These are phyloP conservation scores for Chloranthus sessilifolius DNA, from an alignment of 164 flowering plant genomes.

Conservation along the genomic window DNA sequence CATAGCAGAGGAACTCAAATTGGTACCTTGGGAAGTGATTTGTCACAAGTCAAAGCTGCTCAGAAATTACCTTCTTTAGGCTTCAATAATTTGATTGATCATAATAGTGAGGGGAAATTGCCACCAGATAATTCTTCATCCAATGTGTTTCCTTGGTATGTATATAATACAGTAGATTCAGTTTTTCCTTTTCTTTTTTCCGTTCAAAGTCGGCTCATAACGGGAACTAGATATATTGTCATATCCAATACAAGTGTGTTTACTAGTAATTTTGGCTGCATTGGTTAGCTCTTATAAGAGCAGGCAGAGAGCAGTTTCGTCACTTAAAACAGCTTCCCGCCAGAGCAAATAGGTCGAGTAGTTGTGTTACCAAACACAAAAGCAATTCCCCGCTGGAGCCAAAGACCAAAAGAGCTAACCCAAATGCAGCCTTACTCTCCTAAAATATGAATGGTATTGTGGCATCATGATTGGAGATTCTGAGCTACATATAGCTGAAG, in stretches of 20 bases:
- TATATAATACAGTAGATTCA: background rate
- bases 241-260: background rate
- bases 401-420: no score
- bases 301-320: no score
- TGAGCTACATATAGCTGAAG: no score
- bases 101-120: background rate
- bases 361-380: no score
- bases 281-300: background rate
- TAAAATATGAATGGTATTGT: background rate
- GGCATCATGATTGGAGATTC: no score
- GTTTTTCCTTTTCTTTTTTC: background rate
- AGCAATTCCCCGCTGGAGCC: no score
- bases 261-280: background rate
- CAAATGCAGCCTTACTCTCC: no score
- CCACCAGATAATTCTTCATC: constrained; percentile 8
- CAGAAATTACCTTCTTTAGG: background rate
- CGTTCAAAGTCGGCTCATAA: background rate
- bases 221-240: background rate
- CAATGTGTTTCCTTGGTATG: constrained; percentile 15
- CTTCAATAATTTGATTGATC: constrained; percentile 8
- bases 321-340: no score
- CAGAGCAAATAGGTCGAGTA: no score
- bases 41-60: constrained; percentile 10
- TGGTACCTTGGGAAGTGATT: constrained; percentile 5
- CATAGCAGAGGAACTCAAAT: constrained; percentile 8